Percentiles rank a stretch among this genome's conserved stretches.
These are phyloP conservation scores for Coniochaeta sp. DNA, from an alignment of 2,329 filamentous ascomycete species.

Conservation along the genomic window DNA sequence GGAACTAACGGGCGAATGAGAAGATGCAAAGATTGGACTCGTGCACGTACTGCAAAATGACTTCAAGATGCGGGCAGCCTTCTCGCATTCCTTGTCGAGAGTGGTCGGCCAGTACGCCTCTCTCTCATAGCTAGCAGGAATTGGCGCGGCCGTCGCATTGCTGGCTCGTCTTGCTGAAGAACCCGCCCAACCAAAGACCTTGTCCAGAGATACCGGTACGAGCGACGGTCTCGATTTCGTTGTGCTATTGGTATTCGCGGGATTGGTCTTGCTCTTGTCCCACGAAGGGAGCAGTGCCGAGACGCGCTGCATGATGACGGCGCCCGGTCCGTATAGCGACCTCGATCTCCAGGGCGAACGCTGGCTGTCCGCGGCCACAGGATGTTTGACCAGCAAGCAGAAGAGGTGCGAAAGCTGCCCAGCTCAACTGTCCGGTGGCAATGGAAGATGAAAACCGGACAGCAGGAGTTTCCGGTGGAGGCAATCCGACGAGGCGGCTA, in stretches of 20 bases:
- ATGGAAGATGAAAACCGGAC: neutral
- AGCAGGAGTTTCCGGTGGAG: neutral
- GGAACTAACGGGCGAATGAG: neutral
- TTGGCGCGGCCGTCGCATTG: slow-evolving; percentile 4
- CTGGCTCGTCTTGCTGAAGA: slow-evolving; percentile 15
- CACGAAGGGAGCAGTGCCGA: slow-evolving; percentile 35
- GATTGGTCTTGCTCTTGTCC: slow-evolving; percentile 19
- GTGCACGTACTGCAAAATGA: slow-evolving; percentile 72
- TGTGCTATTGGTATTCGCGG: slow-evolving; percentile 9
- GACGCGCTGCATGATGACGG: slow-evolving; percentile 35
- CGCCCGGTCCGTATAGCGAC: neutral
- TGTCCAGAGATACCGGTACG: slow-evolving; percentile 14
- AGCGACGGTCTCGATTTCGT: slow-evolving; percentile 6
- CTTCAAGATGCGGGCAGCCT: slow-evolving; percentile 80
- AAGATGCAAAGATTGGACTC: neutral
- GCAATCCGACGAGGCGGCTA: neutral
- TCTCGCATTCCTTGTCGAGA: slow-evolving; percentile 84
- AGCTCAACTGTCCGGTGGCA: neutral
- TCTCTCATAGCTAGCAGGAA: slow-evolving; percentile 14
- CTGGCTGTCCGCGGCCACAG: neutral
- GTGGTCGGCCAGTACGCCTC: slow-evolving; percentile 44
- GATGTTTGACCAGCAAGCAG: neutral
- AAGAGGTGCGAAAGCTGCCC: neutral
- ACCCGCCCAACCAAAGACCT: slow-evolving; percentile 24
- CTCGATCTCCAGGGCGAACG: neutral